phyloP scores from a whole-genome alignment of 176 grass and related monocot genomes.

The Carex myosuroides region DNA sequence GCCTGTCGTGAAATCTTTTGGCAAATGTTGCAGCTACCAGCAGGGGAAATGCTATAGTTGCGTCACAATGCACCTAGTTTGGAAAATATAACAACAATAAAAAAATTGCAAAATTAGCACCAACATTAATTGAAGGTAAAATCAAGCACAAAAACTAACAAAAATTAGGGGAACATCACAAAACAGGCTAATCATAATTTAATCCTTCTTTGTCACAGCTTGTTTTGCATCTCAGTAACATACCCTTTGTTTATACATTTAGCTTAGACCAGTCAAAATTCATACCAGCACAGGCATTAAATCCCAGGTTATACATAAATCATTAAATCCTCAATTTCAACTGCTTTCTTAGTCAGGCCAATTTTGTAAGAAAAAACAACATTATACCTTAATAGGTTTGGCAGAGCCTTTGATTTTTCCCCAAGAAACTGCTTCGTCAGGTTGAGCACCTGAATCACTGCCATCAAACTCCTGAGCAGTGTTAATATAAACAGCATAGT shows the following conservation, averaged over 20 bases:
- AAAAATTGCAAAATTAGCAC: slow-evolving; percentile 1
- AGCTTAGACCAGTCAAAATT: neutral
- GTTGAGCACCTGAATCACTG: slow-evolving; percentile 85
- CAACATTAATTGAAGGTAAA: neutral
- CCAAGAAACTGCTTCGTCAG: slow-evolving; percentile 97
- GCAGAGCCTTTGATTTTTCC: slow-evolving; percentile 96
- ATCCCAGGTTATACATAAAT: neutral
- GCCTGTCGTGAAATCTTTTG: slow-evolving; percentile 26
- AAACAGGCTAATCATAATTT: neutral
- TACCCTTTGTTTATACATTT: neutral
- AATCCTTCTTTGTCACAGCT: neutral
- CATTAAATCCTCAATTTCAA: neutral
- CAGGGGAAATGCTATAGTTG: slow-evolving; percentile 74
- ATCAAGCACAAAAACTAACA: neutral
- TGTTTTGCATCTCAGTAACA: neutral
- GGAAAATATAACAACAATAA: neutral
- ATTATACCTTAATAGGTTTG: slow-evolving; percentile 67
- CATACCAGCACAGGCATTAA: neutral
- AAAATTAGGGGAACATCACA: neutral
- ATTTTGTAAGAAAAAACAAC: neutral
- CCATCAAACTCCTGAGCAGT: slow-evolving; percentile 98
- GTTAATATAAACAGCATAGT: slow-evolving; percentile 95
- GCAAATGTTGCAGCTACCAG: slow-evolving; percentile 80
- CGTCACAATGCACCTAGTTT: slow-evolving; percentile 85
- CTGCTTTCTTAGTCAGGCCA: neutral